Conservation (phyloP, 768 basidiomycete species). For the Xerocomellus dryophilus region DNA sequence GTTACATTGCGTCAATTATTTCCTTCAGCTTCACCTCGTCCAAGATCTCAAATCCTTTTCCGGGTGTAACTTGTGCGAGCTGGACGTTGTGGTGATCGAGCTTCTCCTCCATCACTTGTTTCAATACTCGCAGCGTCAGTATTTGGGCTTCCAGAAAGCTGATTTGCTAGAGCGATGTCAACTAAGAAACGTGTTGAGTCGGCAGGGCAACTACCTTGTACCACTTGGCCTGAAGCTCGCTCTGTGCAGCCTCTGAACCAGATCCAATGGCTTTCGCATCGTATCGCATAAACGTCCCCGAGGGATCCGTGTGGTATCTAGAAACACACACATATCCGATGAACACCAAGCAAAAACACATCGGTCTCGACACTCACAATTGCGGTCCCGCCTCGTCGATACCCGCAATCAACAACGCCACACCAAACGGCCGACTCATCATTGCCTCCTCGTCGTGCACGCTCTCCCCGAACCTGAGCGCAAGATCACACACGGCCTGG, state of each 20-base stretch:
- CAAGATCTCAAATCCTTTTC: slow-evolving; percentile 86
- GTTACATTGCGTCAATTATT: slow-evolving; percentile 81
- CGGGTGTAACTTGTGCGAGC: slow-evolving; percentile 88
- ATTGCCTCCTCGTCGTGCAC: slow-evolving; percentile 98
- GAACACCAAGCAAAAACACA: slow-evolving; percentile 1
- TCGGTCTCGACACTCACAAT: slow-evolving; percentile 55
- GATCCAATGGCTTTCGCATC: slow-evolving; percentile 99
- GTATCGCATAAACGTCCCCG: slow-evolving; percentile 94
- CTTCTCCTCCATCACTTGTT: slow-evolving; percentile 99
- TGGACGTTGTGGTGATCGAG: slow-evolving; percentile 98
- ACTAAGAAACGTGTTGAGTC: background rate
- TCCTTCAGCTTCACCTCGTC: slow-evolving; percentile 76
- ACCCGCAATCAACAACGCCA: slow-evolving; percentile 95
- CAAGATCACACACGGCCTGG: slow-evolving; percentile 97
- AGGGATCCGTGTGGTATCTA: slow-evolving; percentile 98
- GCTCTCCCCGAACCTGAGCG: slow-evolving; percentile 96
- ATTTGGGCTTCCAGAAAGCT: slow-evolving; percentile 83
- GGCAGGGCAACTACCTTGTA: slow-evolving; percentile 61
- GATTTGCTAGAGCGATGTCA: slow-evolving; percentile 68
- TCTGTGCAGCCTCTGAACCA: slow-evolving; percentile 96
- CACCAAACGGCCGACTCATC: slow-evolving; percentile 99
- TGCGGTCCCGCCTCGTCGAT: slow-evolving; percentile 95
- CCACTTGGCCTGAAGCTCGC: slow-evolving; percentile 96
- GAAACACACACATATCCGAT: background rate
- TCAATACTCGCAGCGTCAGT: slow-evolving; percentile 83